Base-by-base conservation (phyloP, 352 stramenopile species). In the Globisporangium nodosum region DNA sequence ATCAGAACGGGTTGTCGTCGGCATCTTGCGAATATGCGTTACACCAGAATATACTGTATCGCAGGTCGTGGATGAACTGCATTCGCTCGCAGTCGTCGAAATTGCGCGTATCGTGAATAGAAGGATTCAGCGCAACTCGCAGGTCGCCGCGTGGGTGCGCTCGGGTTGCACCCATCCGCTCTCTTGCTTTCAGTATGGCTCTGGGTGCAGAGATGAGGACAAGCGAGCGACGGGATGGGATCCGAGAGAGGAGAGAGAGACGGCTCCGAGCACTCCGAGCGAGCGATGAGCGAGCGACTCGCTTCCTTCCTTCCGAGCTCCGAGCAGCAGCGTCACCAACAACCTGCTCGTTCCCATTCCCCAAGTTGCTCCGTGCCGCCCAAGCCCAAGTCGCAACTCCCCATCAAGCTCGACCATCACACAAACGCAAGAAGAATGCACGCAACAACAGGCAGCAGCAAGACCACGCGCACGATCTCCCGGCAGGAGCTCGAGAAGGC, bases 401-500 rank as follows among this genome's bases (percentile, higher is more conserved):
- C 27, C 24, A 48, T 27, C 24, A 27, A 27, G 24, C 24, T 27
- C 13, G 6, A 35, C 46, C 33, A 37, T 12, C 9, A 24, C 27
- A 3, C 27, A 51, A 21, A 24, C 18, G 4, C 16, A 18, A 33
- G 16, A 1, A 63, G 49, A 20, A 50, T 58, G 49, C 40, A 63
- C 15, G 12, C 20, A 42, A 51, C 57, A 20, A 11, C 47, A 27
- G 12, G 49, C 2, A 37, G 31, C 40, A 54, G 49, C 49, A 63
- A 58, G 42, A 30, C n/a, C 31, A 52, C 43, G 31, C 58, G 58
- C 51, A 64, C 58, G 42, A 64, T 64, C 51, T 64, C 58, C 16
- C 58, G 58, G 31, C 58, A 57, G 33, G 58, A 64, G 51, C 50
- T 64, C 31, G 58, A 64, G 50, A 64, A 64, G 30, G 58, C 58